Conservation (phyloP, 2,329 filamentous ascomycete genomes). For the Penicillium freii region DNA sequence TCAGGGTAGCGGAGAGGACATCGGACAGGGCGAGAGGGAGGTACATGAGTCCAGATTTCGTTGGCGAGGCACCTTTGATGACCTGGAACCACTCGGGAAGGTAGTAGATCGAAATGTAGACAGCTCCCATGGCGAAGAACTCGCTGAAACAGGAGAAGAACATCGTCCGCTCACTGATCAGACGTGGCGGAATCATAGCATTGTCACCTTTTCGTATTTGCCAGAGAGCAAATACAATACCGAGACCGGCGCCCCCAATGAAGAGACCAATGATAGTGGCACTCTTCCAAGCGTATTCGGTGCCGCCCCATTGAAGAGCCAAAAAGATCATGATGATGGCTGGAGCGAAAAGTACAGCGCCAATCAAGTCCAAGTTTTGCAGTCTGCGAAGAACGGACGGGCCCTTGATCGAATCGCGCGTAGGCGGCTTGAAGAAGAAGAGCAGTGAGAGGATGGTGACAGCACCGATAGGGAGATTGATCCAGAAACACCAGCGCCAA, state of each 20-base stretch:
- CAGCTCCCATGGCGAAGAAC: constrained; percentile 10
- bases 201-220: background rate
- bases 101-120: constrained; percentile 6
- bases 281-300: background rate
- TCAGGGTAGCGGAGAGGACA: background rate
- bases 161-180: constrained; percentile 1
- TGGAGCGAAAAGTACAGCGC: background rate
- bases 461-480: background rate
- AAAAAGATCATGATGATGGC: background rate
- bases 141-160: background rate
- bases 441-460: background rate
- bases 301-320: constrained; percentile 1
- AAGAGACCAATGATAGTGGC: background rate
- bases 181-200: background rate
- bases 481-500: background rate
- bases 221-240: background rate
- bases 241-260: background rate
- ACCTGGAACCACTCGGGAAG: constrained; percentile 14
- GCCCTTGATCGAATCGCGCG: background rate
- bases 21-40: background rate
- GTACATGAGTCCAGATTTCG: background rate
- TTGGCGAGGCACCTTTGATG: constrained; percentile 5
- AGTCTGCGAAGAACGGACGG: background rate
- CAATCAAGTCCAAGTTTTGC: background rate
- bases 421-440: background rate